Percentiles rank a stretch among this genome's conserved stretches.
Evolutionary conservation across 2,329 filamentous ascomycete genomes (phyloP).

Genomic region (Aspergillus tubingensis): DNA sequence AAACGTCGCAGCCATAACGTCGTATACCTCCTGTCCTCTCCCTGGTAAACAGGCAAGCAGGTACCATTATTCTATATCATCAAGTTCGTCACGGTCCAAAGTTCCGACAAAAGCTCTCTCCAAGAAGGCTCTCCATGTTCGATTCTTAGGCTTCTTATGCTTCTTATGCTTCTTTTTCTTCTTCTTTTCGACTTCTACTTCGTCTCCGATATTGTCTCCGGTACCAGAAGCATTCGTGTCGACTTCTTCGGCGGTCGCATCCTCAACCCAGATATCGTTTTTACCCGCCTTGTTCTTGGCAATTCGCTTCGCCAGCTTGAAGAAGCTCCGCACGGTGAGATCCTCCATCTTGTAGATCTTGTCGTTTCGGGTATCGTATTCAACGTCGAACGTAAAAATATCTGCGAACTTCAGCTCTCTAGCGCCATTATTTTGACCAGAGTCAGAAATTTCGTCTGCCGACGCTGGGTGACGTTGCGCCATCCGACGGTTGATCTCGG

Average conservation of each 20-base stretch:
- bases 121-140: slow-evolving; percentile 77
- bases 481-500: slow-evolving; percentile 76
- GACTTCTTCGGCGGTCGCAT: slow-evolving; percentile 19
- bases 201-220: slow-evolving; percentile 1
- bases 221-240: not conserved
- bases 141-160: slow-evolving; percentile 50
- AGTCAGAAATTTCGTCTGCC: not conserved
- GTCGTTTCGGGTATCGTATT: slow-evolving; percentile 84
- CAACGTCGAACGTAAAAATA: slow-evolving; percentile 74
- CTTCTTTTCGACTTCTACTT: slow-evolving; percentile 26
- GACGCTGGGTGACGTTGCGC: slow-evolving; percentile 21
- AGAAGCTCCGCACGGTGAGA: slow-evolving; percentile 78
- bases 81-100: slow-evolving; percentile 65
- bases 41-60: not conserved
- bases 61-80: slow-evolving; percentile 30
- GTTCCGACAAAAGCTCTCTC: slow-evolving; percentile 77
- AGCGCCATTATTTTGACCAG: slow-evolving; percentile 12
- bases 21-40: not conserved
- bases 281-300: slow-evolving; percentile 49
- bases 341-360: slow-evolving; percentile 73
- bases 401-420: slow-evolving; percentile 55
- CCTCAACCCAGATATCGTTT: slow-evolving; percentile 25
- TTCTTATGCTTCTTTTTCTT: slow-evolving; percentile 43
- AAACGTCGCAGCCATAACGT: slow-evolving; percentile 4
- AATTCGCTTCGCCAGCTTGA: slow-evolving; percentile 79